phyloP scores from a whole-genome alignment of 495 filamentous ascomycete genomes.

The Glonium stellatum region DNA sequence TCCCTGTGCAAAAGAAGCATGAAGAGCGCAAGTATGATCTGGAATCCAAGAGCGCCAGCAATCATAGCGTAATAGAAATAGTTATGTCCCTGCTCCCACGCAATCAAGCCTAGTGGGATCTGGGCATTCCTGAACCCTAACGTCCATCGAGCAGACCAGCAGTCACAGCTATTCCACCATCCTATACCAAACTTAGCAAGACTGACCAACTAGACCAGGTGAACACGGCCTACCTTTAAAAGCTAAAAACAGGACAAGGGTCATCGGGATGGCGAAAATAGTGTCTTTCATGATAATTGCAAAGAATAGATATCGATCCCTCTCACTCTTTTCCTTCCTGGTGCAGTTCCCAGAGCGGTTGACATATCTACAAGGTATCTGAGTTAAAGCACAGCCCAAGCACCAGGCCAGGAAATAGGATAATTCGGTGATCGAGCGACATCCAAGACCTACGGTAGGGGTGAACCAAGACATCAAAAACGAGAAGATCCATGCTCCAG shows the following conservation, averaged over 20 bases:
- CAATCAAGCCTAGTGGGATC: constrained; percentile 2
- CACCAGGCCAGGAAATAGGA: constrained; percentile 9
- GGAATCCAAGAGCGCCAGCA: constrained; percentile 8
- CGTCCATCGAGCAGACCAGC: constrained; percentile 10
- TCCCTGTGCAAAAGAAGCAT: constrained; percentile 2
- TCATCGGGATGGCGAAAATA: constrained; percentile 11
- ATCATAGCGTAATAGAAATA: constrained; percentile 12
- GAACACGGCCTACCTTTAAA: constrained; percentile 8
- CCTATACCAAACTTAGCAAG: neutral
- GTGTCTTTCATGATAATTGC: constrained; percentile 8
- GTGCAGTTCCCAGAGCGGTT: neutral
- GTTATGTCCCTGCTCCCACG: neutral
- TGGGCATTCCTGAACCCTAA: constrained; percentile 3
- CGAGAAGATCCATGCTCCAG: constrained; percentile 8
- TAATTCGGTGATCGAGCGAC: constrained; percentile 10
- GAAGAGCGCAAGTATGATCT: neutral
- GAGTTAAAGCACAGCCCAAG: constrained; percentile 1
- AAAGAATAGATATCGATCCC: neutral
- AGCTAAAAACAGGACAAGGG: constrained; percentile 5
- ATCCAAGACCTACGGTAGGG: constrained; percentile 15
- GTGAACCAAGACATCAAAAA: constrained; percentile 16
- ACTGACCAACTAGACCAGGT: neutral
- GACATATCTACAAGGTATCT: neutral
- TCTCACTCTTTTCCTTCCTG: neutral
- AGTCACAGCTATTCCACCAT: constrained; percentile 19